Percentiles rank a stretch among this genome's conserved stretches.
phyloP scores from a whole-genome alignment of 768 basidiomycete species.

The Podaxis carcinomalis region DNA sequence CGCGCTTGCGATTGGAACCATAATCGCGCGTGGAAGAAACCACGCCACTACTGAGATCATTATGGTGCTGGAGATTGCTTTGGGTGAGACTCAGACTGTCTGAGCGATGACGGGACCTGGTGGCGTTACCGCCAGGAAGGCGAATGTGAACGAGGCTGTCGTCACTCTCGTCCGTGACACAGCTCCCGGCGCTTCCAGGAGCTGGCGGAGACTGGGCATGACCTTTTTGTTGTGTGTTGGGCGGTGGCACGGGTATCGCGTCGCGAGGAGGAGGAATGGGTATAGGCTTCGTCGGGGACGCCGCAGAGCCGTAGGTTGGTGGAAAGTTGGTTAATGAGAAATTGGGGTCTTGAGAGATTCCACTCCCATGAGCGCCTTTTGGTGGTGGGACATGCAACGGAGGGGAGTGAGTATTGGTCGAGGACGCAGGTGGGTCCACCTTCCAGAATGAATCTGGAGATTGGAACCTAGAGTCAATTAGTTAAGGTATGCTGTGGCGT shows the following conservation, averaged over 20 bases:
- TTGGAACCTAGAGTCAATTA: background rate
- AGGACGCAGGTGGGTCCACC: background rate
- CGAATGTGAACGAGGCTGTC: conserved; percentile 2
- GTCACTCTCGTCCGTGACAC: conserved; percentile 4
- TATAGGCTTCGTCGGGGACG: background rate
- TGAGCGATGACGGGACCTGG: background rate
- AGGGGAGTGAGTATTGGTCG: background rate
- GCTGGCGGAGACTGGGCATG: background rate
- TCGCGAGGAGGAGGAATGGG: background rate
- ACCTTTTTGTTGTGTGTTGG: background rate
- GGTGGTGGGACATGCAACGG: background rate
- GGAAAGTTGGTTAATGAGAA: background rate
- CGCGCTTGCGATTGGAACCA: background rate
- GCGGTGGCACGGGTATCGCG: conserved; percentile 1
- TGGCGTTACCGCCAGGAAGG: background rate
- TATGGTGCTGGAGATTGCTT: background rate
- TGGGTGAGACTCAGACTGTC: background rate
- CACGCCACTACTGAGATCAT: background rate
- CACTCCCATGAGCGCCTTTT: background rate
- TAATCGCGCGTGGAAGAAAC: background rate
- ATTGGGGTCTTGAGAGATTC: background rate
- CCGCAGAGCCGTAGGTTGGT: background rate
- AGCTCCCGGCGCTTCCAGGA: background rate
- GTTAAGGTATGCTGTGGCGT: background rate
- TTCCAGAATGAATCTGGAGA: background rate